These are phyloP conservation scores for Spizellomyces sp. DNA, from an alignment of 192 early-diverging fungal species.

Conservation along the genomic window DNA sequence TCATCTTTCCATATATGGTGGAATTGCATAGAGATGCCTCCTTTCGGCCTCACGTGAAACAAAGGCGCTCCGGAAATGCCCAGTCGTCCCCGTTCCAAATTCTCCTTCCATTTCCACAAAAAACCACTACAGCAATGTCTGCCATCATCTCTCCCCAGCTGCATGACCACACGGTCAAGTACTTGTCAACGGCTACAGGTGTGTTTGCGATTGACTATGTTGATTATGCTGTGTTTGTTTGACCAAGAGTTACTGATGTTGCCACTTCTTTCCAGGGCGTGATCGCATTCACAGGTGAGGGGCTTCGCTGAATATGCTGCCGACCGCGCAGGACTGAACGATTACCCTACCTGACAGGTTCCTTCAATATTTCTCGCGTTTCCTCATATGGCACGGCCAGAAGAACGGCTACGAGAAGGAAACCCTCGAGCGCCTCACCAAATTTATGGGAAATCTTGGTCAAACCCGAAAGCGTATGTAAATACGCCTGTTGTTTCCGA, in stretches of 20 bases:
- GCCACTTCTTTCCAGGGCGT: conserved; percentile 29
- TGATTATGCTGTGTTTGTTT: not conserved
- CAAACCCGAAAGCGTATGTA: conserved; percentile 69
- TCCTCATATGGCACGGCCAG: conserved; percentile 66
- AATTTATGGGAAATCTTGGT: conserved; percentile 61
- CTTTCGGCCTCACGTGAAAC: no score
- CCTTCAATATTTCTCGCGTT: conserved; percentile 86
- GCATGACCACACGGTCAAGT: conserved; percentile 44
- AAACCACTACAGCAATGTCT: not conserved
- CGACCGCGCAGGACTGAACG: no score
- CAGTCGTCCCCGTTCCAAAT: no score
- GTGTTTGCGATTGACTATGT: conserved; percentile 6
- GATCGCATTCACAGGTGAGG: conserved; percentile 45
- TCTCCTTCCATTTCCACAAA: no score
- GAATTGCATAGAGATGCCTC: no score
- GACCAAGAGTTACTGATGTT: not conserved
- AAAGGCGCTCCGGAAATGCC: no score
- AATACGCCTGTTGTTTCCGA: not conserved
- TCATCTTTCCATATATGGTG: no score
- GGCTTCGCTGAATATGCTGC: not conserved
- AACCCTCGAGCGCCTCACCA: conserved; percentile 55
- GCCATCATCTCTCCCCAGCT: not conserved
- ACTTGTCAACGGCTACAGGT: conserved; percentile 42
- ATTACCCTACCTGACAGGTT: conserved; percentile 57
- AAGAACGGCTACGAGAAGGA: conserved; percentile 51